Evolutionary conservation across 139 green algal species (phyloP).

Genomic region (Marvania coccoides): DNA sequence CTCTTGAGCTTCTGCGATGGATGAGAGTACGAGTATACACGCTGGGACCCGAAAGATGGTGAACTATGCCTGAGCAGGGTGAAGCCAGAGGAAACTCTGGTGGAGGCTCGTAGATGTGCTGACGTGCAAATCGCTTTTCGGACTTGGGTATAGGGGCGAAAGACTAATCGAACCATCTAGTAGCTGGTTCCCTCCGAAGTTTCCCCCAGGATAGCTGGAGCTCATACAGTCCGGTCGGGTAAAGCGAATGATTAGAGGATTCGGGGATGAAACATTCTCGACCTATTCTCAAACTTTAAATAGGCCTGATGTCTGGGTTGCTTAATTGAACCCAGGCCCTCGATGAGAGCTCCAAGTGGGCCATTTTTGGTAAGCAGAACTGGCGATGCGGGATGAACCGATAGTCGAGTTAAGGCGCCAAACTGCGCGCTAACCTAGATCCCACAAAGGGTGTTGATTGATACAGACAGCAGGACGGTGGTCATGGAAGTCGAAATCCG

Average conservation of each 20-base stretch:
- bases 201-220: slow-evolving; percentile 88
- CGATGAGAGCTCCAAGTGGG: slow-evolving; percentile 80
- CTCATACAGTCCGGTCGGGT: slow-evolving; percentile 79
- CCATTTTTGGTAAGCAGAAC: slow-evolving; percentile 96
- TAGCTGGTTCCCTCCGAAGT: slow-evolving; percentile 94
- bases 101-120: slow-evolving; percentile 92
- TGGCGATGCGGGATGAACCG: slow-evolving; percentile 93
- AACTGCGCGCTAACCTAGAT: slow-evolving; percentile 90
- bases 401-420: slow-evolving; percentile 83
- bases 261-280: slow-evolving; percentile 74
- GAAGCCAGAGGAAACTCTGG: slow-evolving; percentile 91
- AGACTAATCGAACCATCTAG: slow-evolving; percentile 98
- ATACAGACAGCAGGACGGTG: slow-evolving; percentile 93
- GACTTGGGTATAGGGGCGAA: slow-evolving; percentile 96
- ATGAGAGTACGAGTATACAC: slow-evolving; percentile 80
- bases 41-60: slow-evolving; percentile 90
- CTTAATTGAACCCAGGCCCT: slow-evolving; percentile 74
- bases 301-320: slow-evolving; percentile 76
- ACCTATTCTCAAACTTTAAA: slow-evolving; percentile 97
- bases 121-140: slow-evolving; percentile 96
- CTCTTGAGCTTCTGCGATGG: slow-evolving; percentile 84
- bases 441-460: slow-evolving; percentile 91
- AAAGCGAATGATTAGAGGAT: slow-evolving; percentile 93
- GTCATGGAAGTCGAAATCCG: slow-evolving; percentile 96
- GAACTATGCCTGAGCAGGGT: slow-evolving; percentile 92